Evolutionary conservation across 441 rosid species (phyloP).

Genomic region (Syzygium malaccense): DNA sequence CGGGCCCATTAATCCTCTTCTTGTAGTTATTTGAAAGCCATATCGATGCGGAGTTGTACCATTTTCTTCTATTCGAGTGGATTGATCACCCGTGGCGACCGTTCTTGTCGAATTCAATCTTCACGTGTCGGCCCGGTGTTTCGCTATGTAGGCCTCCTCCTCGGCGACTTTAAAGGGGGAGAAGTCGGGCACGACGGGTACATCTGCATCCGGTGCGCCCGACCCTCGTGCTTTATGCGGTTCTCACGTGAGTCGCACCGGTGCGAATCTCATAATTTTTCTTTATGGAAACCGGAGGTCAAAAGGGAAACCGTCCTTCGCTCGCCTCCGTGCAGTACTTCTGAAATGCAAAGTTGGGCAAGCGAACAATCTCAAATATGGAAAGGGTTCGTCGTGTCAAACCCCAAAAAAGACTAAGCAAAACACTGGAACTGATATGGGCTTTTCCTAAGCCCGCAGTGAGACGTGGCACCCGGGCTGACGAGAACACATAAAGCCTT

Average conservation of each 20-base stretch:
- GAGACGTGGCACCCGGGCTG: not conserved
- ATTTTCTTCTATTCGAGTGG: not conserved
- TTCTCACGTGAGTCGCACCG: accelerated
- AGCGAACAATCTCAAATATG: not conserved
- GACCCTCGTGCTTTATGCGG: not conserved
- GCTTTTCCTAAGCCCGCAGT: not conserved
- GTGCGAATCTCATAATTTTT: accelerated
- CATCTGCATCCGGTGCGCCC: accelerated
- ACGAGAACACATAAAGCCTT: not conserved
- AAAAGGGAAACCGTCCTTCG: not conserved
- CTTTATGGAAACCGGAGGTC: too few relatives aligned
- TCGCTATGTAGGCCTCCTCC: not conserved
- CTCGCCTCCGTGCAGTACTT: not conserved
- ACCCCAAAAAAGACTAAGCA: not conserved
- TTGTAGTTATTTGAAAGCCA: too few relatives aligned
- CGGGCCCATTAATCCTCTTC: not conserved
- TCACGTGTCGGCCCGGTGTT: not conserved
- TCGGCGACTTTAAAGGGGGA: not conserved
- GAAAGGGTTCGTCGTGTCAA: not conserved
- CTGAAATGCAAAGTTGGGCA: not conserved
- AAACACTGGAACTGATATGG: not conserved
- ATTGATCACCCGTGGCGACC: not conserved
- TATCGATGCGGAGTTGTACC: not conserved
- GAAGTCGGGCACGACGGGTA: not conserved
- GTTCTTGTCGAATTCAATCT: not conserved